Evolutionary conservation across 2,329 filamentous ascomycete genomes (phyloP), one percentile per base, ranked within the genome.

Genomic region (Colletotrichum horii): DNA sequence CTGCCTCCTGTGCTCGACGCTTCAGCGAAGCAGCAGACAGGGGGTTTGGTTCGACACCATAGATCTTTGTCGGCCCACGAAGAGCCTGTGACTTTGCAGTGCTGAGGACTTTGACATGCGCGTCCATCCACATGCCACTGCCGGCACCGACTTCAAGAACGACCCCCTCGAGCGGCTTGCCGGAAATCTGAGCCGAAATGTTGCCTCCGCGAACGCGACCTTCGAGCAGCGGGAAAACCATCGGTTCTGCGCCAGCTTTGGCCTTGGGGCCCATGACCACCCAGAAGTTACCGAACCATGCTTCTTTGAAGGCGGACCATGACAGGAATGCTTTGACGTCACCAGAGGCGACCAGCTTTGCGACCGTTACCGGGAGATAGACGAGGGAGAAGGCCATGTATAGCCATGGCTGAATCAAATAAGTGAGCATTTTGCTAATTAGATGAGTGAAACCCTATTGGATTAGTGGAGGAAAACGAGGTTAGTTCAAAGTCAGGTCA

Each of bases 71-170:
- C 58, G 66, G 66, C 14, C 60, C 69, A 24, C 22, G 43, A 24
- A 32, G 22, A 9, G 34, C 32, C 15, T 60, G 32, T 12, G 69
- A 48, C 15, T 66, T 71, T 15, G 48, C 61, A 4, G 69, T 16
- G 6, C 69, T 8, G 8, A 70, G 61, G 55, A 74, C 55, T 11
- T 61, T 80, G 56, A 82, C 80, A 65, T 92, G 91, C 15, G 92
- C 82, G 30, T 89, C 85, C 7, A 91, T 87, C 91, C 91, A 93
- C 82, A 91, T 87, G 4, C 92, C 92, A 4, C 83, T 87, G 3
- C 91, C 92, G 1, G 92, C 89, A 3, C 92, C 92, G 65, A 94
- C 87, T 82, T 94, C 92, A 56, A 93, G 82, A 6, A 92, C 88
- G 2, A 88, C 84, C 3, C 92, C 91, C 0, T 80, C 80, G 7